Base-by-base conservation (phyloP, 495 filamentous ascomycete genomes). In the Aspergillus carlsbadensis region DNA sequence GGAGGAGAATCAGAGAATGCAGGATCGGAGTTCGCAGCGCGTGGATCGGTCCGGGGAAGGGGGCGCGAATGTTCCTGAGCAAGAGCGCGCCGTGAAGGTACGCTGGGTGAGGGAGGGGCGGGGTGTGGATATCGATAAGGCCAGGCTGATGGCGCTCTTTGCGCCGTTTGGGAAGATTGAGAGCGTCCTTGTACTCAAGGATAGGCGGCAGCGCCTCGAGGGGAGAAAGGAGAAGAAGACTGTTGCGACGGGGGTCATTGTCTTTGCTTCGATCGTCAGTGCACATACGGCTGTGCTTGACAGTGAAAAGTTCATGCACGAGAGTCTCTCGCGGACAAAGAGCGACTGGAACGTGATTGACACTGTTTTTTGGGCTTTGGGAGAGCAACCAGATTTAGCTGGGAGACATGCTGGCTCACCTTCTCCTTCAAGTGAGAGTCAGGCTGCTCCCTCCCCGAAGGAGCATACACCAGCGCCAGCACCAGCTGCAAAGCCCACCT, bases 201-300 rank as follows among this genome's bases (percentile, higher is more conserved):
- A 83, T 55, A 84, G 82, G 65, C 77, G 78, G 42, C 69, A 75
- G 34, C 74, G 77, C 1, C 58, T 81, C 5, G 73, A 72, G n/a
- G 78, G 76, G 8, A 69, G 75, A 54, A 75, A 76, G 44, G 80
- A 82, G 56, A 84, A 82, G 64, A 78, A 81, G 53, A 69, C 77
- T 7, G 69, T 78, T 40, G 80, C 75, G 1, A 81, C 76, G 4
- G 82, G 80, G 3, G 75, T 84, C 54, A 65, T 87, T 6, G 75
- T 85, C 18, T 87, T 78, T 62, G 67, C 70, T 0, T 84, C 82
- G 8, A 78, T 86, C 33, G 81, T 86, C 31, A 75, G 79, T 54
- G 83, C 84, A 4, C 81, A 87, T 62, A 72, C 81, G 4, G 83
- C 83, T 5, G 82, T 87, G 6, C 56, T 78, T 55, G 84, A 86